A percentile compares a stretch with the other conserved stretches of the same genome.
Conservation (phyloP, 179 eudicot genomes). For the Beta corolliflora region DNA sequence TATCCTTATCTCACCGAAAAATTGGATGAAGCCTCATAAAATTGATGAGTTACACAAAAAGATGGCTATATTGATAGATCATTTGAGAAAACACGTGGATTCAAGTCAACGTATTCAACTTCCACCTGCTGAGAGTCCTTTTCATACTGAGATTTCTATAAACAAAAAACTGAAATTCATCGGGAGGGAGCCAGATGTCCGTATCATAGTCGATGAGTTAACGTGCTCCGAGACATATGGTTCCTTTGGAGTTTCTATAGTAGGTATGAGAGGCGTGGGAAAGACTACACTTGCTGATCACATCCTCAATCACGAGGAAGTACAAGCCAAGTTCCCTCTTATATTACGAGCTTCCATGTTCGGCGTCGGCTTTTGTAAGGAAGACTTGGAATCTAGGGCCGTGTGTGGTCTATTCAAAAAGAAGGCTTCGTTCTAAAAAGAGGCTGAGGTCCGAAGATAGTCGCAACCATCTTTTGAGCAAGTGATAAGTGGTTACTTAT, state of each 20-base stretch:
- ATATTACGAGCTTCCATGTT: background rate
- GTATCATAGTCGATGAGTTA: too few relatives aligned
- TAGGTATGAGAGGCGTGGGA: constrained; percentile 1
- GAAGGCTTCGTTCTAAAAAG: background rate
- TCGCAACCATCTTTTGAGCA: background rate
- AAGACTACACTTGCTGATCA: background rate
- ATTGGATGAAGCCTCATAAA: background rate
- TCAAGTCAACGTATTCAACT: background rate
- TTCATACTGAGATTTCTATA: background rate
- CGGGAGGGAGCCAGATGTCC: background rate
- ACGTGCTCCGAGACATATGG: too few relatives aligned
- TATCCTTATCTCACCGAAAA: background rate
- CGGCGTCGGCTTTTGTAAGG: background rate
- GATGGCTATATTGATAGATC: background rate
- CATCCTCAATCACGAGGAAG: background rate
- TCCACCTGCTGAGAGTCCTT: background rate
- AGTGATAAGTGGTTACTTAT: constrained; percentile 1
- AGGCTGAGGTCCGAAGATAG: background rate
- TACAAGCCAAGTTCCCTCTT: constrained; percentile 1
- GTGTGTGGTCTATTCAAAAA: background rate
- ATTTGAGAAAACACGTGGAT: background rate
- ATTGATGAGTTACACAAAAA: background rate
- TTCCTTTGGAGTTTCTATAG: background rate
- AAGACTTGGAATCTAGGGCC: background rate
- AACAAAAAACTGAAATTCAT: background rate